Evolutionary conservation across 2,329 filamentous ascomycete genomes (phyloP), one percentile per base, ranked within the genome.

Genomic region (Cordyceps cateniannulata): DNA sequence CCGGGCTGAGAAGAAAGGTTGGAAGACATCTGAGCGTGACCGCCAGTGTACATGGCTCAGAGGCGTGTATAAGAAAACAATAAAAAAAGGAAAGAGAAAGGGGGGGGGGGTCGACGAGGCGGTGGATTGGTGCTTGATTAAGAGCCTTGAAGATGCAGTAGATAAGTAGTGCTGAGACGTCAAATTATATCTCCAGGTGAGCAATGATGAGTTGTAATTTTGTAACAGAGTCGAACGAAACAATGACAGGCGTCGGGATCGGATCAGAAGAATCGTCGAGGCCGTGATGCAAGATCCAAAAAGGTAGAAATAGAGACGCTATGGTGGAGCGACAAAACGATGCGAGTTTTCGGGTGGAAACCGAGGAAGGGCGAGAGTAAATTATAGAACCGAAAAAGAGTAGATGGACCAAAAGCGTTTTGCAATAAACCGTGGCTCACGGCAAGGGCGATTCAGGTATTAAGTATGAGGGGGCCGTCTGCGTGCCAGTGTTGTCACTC

Each of bases 21-120:
- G 82, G 91, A 93, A 80, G 91, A 90, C 93, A 98, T 98, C 85
- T 96, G 92, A 95, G 92, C 89, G 82, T 96, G 91, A 95, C 92
- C 91, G 85, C 93, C 93, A 85, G 93, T 88, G 93, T 96, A 89
- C 88, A 96, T 88, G 68, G 76, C 78, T 82, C 79, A 77, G 71
- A 40, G 29, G 24, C 47, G 40, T 59, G 38, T 60, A 29, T 44
- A 29, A 10, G 40, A 16, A 10, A 14, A 20, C 38, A 52, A 25
- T 4, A 40, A n/a, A 2, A 57, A 14, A 10, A 45, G n/a, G 22
- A 20, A 10, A 22, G 8, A 42, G 18, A 42, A 42, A n/a, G 40
- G 16, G 16, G 14, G 40, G 12, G 7, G 54, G 5, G 47, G 1
- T 59, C 14, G 25, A 52, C 48, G 27, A 52, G 24, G 48, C 48